Evolutionary conservation across 805 yeast genomes (phyloP), one percentile per base, ranked within the genome.

Genomic region (Wickerhamomyces strasburgensis): DNA sequence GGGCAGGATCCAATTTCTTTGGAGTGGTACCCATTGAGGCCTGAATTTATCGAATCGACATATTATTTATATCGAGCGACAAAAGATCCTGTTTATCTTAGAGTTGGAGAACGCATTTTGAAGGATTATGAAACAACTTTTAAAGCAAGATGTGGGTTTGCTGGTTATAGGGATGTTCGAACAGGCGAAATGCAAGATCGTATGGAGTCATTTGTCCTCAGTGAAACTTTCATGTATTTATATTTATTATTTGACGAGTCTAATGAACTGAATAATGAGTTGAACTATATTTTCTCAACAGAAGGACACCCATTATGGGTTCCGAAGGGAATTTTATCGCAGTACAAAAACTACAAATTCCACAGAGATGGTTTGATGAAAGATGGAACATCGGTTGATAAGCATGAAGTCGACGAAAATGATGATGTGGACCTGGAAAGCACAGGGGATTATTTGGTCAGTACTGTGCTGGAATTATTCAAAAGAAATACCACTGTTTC

Each of bases 281-380:
- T 59, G 3, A 49, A 54, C 14, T 58, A 43, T 59, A 65, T 23
- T 60, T 82, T 32, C 83, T 88, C 58, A 75, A 89, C 98, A 0
- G 98, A 89, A 52, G 96, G 89, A 0, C 98, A 89, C 58, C 95
- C 95, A 4, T 57, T 88, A 44, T 86, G 96, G 95, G 66, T 72
- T 36, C 74, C 74, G 32, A 44, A 58, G 5, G 46, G 57, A 5
- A 38, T 68, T 15, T 42, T 57, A 18, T 34, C 48, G 14, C 49
- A 57, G 19, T 58, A 65, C 40, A 46, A 46, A 14, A 10, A 19
- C 5, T 25, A 15, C 21, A 43, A 29, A 21, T 7, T 7, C 14
- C 14, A n/a, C n/a, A 9, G 6, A n/a, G n/a, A n/a, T n/a, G n/a
- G n/a, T n/a, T n/a, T n/a, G n/a, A n/a, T n/a, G n/a, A n/a, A n/a